A percentile compares a stretch with the other conserved stretches of the same genome.
phyloP scores from a whole-genome alignment of 306 rosid genomes.

The Inga oerstediana region DNA sequence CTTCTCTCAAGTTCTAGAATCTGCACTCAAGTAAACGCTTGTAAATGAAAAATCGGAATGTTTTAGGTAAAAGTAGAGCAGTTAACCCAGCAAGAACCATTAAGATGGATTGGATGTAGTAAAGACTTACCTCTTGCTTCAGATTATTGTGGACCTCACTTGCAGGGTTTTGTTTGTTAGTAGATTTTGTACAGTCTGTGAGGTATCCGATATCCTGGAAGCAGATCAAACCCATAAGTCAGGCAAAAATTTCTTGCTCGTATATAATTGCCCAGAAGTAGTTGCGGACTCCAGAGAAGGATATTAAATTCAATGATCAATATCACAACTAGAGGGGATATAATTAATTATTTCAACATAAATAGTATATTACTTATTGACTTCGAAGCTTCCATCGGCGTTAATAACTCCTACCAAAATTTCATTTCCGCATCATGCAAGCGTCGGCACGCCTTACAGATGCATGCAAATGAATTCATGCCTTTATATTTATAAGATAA shows the following conservation, averaged over 20 bases:
- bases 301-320: slow-evolving; percentile 28
- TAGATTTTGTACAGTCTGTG: slow-evolving; percentile 49
- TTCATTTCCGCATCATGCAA: slow-evolving; percentile 5
- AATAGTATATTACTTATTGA: background rate
- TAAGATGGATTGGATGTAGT: background rate
- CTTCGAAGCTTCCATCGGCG: slow-evolving; percentile 10
- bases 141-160: slow-evolving; percentile 61
- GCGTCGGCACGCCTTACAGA: slow-evolving; percentile 7
- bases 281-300: slow-evolving; percentile 31
- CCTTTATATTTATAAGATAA: slow-evolving; percentile 10
- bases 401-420: slow-evolving; percentile 5
- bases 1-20: slow-evolving; percentile 86
- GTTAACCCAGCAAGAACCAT: no score
- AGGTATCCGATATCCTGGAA: slow-evolving; percentile 65
- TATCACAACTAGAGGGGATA: slow-evolving; percentile 26
- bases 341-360: slow-evolving; percentile 21
- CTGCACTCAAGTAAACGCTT: slow-evolving; percentile 44
- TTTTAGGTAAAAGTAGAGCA: no score
- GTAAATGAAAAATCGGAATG: slow-evolving; percentile 13
- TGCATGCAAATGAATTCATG: background rate
- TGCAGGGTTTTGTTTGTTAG: slow-evolving; percentile 54
- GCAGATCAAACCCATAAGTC: slow-evolving; percentile 41
- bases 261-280: slow-evolving; percentile 12
- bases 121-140: slow-evolving; percentile 76
- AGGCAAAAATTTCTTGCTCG: slow-evolving; percentile 20